These are phyloP conservation scores for Hypoxylon sp. DNA, from an alignment of 2,329 filamentous ascomycete species.

Conservation along the genomic window DNA sequence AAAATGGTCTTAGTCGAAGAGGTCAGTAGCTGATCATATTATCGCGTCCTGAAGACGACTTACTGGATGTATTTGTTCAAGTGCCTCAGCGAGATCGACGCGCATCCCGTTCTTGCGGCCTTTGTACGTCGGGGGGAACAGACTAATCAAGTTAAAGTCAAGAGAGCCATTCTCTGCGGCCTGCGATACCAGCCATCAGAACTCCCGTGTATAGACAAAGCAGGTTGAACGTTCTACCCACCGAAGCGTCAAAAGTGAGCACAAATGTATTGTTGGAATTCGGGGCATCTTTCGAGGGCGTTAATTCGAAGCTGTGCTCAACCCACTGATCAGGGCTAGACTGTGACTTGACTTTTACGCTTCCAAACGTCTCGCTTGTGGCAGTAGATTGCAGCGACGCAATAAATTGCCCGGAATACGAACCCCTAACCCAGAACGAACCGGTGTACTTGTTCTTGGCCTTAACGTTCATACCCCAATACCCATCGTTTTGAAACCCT, in stretches of 20 bases:
- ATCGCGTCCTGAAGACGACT: constrained; percentile 34
- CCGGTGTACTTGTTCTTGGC: constrained; percentile 61
- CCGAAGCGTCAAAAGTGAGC: constrained; percentile 65
- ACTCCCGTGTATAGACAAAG: background rate
- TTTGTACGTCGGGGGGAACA: constrained; percentile 74
- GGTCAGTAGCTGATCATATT: background rate
- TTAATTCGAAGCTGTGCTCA: constrained; percentile 65
- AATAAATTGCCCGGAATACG: constrained; percentile 63
- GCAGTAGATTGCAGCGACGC: constrained; percentile 63
- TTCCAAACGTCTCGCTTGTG: constrained; percentile 62
- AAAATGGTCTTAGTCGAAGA: constrained; percentile 64
- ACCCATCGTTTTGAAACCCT: constrained; percentile 68
- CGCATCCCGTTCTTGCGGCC: constrained; percentile 70
- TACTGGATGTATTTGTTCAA: constrained; percentile 67
- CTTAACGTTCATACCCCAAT: constrained; percentile 70
- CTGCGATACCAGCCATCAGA: constrained; percentile 43
- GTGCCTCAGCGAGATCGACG: constrained; percentile 66
- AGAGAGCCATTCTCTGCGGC: constrained; percentile 60
- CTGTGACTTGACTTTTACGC: constrained; percentile 62
- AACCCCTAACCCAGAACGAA: constrained; percentile 68
- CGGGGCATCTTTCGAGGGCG: constrained; percentile 62
- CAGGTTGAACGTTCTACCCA: constrained; percentile 29
- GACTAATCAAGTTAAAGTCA: constrained; percentile 70
- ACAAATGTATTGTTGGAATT: constrained; percentile 70
- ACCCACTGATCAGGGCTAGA: constrained; percentile 62